A percentile compares a stretch with the other conserved stretches of the same genome.
Evolutionary conservation across 176 grass and related monocot species (phyloP).

Genomic region (Raddia distichophylla): DNA sequence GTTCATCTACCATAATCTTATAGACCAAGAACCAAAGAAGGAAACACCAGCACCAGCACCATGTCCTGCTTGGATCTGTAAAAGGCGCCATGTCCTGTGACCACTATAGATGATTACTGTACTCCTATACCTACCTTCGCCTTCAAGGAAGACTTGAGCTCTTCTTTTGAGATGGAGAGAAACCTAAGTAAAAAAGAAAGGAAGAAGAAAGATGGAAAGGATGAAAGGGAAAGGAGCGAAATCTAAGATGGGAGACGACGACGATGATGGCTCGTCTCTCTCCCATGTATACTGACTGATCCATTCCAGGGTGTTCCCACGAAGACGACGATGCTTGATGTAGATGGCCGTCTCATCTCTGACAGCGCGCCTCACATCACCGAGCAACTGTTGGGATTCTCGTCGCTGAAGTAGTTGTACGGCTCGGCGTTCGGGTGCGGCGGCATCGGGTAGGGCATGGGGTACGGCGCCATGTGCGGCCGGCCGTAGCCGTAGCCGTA

Average conservation of each 20-base stretch:
- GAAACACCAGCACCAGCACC: constrained; percentile 15
- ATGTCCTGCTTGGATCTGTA: neutral
- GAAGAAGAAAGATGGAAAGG: neutral
- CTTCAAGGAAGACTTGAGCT: constrained; percentile 34
- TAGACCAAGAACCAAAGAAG: neutral
- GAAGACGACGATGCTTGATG: neutral
- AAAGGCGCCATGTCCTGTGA: constrained; percentile 37
- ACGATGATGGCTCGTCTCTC: neutral
- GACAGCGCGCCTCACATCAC: constrained; percentile 47
- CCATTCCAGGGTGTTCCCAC: neutral
- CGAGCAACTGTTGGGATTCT: constrained; percentile 70
- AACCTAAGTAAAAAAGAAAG: neutral
- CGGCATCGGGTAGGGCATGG: constrained; percentile 46
- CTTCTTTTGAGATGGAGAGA: constrained; percentile 31
- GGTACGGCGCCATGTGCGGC: constrained; percentile 45
- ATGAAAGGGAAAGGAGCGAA: neutral
- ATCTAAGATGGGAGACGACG: constrained; percentile 23
- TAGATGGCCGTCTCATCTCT: no score
- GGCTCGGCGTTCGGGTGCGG: constrained; percentile 46
- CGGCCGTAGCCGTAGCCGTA: constrained; percentile 59
- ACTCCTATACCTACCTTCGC: constrained; percentile 46
- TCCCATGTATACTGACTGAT: constrained; percentile 24
- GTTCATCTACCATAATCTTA: neutral
- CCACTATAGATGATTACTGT: constrained; percentile 47
- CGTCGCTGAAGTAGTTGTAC: constrained; percentile 75